phyloP scores from a whole-genome alignment of 352 stramenopile genomes.

The Pythium vanterpoolii region DNA sequence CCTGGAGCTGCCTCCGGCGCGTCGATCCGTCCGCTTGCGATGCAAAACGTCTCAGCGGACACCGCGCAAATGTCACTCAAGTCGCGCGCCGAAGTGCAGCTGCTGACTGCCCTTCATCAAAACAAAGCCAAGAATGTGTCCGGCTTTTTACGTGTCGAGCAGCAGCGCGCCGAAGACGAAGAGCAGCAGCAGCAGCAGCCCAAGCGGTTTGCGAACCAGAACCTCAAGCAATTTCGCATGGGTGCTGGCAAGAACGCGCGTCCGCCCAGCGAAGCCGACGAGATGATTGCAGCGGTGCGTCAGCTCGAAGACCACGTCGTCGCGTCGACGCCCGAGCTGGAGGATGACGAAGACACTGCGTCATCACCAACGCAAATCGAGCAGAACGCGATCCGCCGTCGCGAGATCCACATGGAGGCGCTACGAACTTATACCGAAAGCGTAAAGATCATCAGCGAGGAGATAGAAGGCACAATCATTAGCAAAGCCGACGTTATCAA shows the following conservation, averaged over 20 bases:
- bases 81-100: slow-evolving; percentile 48
- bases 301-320: slow-evolving; percentile 49
- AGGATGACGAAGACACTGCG: neutral
- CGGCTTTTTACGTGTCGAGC: slow-evolving; percentile 40
- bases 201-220: neutral
- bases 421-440: slow-evolving; percentile 41
- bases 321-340: slow-evolving; percentile 13
- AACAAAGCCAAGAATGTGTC: slow-evolving; percentile 45
- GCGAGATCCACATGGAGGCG: slow-evolving; percentile 54
- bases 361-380: slow-evolving; percentile 43
- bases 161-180: slow-evolving; percentile 29
- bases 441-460: slow-evolving; percentile 60
- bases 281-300: slow-evolving; percentile 47
- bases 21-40: neutral
- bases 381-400: slow-evolving; percentile 48
- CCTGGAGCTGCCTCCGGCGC: neutral
- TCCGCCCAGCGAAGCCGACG: slow-evolving; percentile 34
- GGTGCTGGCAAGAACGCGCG: slow-evolving; percentile 19
- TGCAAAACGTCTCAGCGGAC: slow-evolving; percentile 9
- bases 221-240: slow-evolving; percentile 28
- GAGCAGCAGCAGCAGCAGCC: slow-evolving; percentile 15
- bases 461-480: slow-evolving; percentile 57
- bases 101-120: slow-evolving; percentile 45
- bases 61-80: slow-evolving; percentile 23
- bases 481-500: slow-evolving; percentile 54